Evolutionary conservation across 2,329 filamentous ascomycete species (phyloP), one percentile per base, ranked within the genome.

Genomic region (Daldinia sp.): DNA sequence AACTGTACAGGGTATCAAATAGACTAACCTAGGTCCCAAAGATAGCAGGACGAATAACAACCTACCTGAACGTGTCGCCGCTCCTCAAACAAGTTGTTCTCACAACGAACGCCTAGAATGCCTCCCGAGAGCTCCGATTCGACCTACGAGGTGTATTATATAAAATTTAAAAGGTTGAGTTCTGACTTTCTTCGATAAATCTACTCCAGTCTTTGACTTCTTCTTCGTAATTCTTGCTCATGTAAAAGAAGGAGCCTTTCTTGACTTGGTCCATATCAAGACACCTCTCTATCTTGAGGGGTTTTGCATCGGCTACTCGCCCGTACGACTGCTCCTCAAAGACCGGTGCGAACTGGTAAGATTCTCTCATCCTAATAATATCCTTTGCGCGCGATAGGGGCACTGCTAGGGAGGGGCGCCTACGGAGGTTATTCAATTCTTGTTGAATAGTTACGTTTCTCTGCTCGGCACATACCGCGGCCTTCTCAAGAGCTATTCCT

Each of bases 231-330:
- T 51, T 49, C 5, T 25, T 32, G 7, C 64, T 67, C 61, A 61
- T 61, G 11, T 43, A 67, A 2, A 61, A 35, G 19, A 64, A 50
- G 4, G 57, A 53, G 3, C 61, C 58, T 17, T 45, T 61, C 39
- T 53, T 55, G 3, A 59, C 41, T 17, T 39, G 32, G 0, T 21
- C 58, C 61, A 67, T 64, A 23, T 67, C 61, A 1, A 64, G 50
- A 11, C 34, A 49, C 5, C 32, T 52, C 3, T 67, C 61, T 10
- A 51, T 61, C 19, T 51, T 35, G 8, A 61, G 13, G 0, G 25
- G 30, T 37, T 61, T n/a, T 0, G 53, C 49, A 13, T 56, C 51
- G 0, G 27, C 34, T 11, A n/a, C 56, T 10, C n/a, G 32, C 6
- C 32, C 8, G n/a, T 15, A 27, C 19, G 11, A 13, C 21, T 25